These are phyloP conservation scores for Amanita rubescens DNA, from an alignment of 768 basidiomycete species.

Conservation along the genomic window DNA sequence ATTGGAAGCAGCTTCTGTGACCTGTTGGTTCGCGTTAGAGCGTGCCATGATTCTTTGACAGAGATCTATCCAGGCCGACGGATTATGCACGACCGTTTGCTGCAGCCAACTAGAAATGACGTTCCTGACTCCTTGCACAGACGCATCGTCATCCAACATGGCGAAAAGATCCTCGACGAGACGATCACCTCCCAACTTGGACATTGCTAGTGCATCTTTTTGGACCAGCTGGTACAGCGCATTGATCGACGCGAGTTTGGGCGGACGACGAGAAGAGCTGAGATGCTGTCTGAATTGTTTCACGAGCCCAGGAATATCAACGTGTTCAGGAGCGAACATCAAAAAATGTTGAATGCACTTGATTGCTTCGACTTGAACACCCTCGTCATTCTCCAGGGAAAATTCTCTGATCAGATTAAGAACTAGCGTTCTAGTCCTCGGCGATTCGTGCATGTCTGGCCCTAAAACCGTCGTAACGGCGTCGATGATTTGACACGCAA, in stretches of 20 bases:
- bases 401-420: slow-evolving; percentile 84
- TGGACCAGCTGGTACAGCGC: slow-evolving; percentile 96
- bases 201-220: slow-evolving; percentile 86
- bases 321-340: slow-evolving; percentile 87
- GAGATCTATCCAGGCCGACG: slow-evolving; percentile 96
- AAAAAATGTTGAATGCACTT: slow-evolving; percentile 95
- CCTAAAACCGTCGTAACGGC: slow-evolving; percentile 91
- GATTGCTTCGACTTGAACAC: slow-evolving; percentile 87
- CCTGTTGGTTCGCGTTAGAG: slow-evolving; percentile 79
- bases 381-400: slow-evolving; percentile 78
- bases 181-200: slow-evolving; percentile 87
- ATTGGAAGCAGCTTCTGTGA: slow-evolving; percentile 51
- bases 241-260: slow-evolving; percentile 93
- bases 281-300: slow-evolving; percentile 72
- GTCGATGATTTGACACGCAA: slow-evolving; percentile 87
- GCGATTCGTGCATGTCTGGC: slow-evolving; percentile 89
- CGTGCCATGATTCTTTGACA: slow-evolving; percentile 97
- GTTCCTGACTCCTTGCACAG: slow-evolving; percentile 86
- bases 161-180: slow-evolving; percentile 93
- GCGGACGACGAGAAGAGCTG: slow-evolving; percentile 70
- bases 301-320: slow-evolving; percentile 76
- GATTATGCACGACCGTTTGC: slow-evolving; percentile 89
- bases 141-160: slow-evolving; percentile 91
- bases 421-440: slow-evolving; percentile 69
- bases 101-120: slow-evolving; percentile 93